Evolutionary conservation across 495 filamentous ascomycete species (phyloP).

Genomic region (Pyronema omphalodes): DNA sequence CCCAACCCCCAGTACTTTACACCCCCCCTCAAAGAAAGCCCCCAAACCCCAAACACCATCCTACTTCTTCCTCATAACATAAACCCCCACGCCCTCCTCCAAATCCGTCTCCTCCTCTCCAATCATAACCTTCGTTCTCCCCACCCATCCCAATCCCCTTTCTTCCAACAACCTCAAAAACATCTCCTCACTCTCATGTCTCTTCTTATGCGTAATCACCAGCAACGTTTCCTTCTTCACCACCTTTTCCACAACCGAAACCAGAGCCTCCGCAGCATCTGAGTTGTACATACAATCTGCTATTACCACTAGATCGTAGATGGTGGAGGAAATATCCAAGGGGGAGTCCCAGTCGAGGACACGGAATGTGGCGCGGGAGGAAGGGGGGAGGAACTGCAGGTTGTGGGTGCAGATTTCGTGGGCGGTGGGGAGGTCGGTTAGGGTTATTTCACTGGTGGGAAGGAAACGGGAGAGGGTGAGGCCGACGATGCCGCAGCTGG

Average conservation of each 20-base stretch:
- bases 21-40: too few species aligned
- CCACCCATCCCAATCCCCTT: background rate
- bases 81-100: background rate
- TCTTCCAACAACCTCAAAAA: constrained; percentile 61
- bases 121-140: background rate
- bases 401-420: constrained; percentile 36
- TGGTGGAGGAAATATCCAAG: constrained; percentile 25
- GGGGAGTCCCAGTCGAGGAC: constrained; percentile 57
- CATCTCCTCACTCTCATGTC: constrained; percentile 62
- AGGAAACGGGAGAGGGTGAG: constrained; percentile 48
- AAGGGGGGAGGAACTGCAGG: constrained; percentile 18
- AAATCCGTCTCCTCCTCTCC: constrained; percentile 1
- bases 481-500: constrained; percentile 58
- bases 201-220: constrained; percentile 61
- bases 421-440: constrained; percentile 73
- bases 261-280: constrained; percentile 58
- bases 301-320: constrained; percentile 57
- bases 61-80: background rate
- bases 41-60: too few species aligned
- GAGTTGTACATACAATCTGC: constrained; percentile 94
- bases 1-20: too few species aligned
- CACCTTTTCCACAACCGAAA: constrained; percentile 45
- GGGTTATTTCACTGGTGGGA: constrained; percentile 36
- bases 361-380: constrained; percentile 34
- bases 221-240: constrained; percentile 35